Evolutionary conservation across 2,329 filamentous ascomycete species (phyloP).

Genomic region (Cladosporium sp.): DNA sequence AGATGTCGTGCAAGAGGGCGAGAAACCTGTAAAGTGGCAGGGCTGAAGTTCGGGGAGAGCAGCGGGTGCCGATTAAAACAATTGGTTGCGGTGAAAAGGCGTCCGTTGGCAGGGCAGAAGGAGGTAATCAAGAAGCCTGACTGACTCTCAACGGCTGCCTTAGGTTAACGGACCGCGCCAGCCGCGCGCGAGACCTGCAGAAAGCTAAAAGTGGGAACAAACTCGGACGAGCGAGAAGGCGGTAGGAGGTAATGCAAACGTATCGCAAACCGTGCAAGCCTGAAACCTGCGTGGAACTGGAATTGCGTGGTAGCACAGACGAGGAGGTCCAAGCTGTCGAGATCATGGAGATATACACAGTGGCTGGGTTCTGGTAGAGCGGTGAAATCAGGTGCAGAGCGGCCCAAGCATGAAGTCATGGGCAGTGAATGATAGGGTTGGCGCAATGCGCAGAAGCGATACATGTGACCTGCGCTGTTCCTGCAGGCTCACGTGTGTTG

Average conservation of each 20-base stretch:
- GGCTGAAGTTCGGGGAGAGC: neutral
- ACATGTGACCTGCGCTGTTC: constrained; percentile 1
- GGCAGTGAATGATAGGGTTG: too few relatives aligned
- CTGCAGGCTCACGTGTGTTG: constrained; percentile 4
- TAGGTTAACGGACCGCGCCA: neutral
- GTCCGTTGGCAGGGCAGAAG: neutral
- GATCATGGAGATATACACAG: neutral
- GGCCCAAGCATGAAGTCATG: constrained; percentile 4
- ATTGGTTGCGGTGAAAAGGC: neutral
- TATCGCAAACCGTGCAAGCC: neutral
- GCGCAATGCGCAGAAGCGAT: neutral
- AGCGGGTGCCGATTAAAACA: neutral
- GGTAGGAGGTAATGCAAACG: neutral
- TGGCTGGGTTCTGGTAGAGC: neutral
- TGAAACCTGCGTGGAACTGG: neutral
- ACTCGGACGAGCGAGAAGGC: neutral
- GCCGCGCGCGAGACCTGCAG: neutral
- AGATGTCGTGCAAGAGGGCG: neutral
- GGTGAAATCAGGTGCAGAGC: neutral
- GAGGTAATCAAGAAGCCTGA: neutral
- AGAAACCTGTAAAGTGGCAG: neutral
- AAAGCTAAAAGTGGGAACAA: neutral
- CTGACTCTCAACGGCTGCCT: neutral
- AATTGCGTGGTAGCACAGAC: neutral
- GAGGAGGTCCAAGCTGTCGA: neutral